Conservation (phyloP, 306 rosid genomes). For the Cicer judaicum region DNA sequence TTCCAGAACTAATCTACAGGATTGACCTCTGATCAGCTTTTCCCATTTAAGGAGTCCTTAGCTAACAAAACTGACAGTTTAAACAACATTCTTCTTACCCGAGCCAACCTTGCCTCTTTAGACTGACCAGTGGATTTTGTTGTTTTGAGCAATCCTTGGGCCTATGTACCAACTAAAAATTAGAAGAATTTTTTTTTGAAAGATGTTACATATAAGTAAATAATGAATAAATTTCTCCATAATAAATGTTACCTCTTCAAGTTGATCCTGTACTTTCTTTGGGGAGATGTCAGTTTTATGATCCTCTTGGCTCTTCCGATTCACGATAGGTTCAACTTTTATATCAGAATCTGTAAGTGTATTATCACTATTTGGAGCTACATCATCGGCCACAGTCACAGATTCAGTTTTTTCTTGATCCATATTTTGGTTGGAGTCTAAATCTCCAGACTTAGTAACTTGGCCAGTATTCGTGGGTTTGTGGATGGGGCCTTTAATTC, state of each 20-base stretch:
- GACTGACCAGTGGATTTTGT: conserved; percentile 92
- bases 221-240: conserved; percentile 33
- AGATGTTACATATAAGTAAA: conserved; percentile 27
- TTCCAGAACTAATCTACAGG: conserved; percentile 34
- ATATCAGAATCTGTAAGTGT: conserved; percentile 51
- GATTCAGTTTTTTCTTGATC: conserved; percentile 58
- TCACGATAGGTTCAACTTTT: conserved; percentile 50
- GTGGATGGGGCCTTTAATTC: conserved; percentile 49
- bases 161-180: conserved; percentile 76
- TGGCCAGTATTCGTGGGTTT: conserved; percentile 53
- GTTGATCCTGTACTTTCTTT: conserved; percentile 75
- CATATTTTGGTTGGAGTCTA: conserved; percentile 48
- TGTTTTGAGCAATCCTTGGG: conserved; percentile 93
- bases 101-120: conserved; percentile 97
- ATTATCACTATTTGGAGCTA: conserved; percentile 49
- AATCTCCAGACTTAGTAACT: conserved; percentile 50
- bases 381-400: conserved; percentile 47
- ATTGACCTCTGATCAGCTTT: conserved; percentile 38
- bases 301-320: conserved; percentile 60
- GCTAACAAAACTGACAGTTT: conserved; percentile 33
- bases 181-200: conserved; percentile 48
- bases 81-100: conserved; percentile 70
- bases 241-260: conserved; percentile 80
- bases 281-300: conserved; percentile 58
- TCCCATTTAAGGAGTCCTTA: conserved; percentile 19